Percentiles rank a stretch among this genome's conserved stretches.
phyloP scores from a whole-genome alignment of 1,284 basidiomycete species.

The Thelephora terrestris region DNA sequence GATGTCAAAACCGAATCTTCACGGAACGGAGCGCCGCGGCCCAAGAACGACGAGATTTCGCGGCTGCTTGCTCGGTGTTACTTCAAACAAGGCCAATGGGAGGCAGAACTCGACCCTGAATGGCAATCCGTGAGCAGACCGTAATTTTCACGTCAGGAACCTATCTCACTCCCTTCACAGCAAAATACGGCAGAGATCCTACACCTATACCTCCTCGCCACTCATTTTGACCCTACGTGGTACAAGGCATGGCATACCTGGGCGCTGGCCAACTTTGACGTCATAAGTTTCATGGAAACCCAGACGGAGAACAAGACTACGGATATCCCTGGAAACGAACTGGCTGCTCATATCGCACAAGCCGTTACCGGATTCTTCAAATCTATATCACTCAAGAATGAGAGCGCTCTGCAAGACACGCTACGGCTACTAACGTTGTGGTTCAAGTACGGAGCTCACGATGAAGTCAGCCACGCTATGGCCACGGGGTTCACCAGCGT shows the following conservation, averaged over 20 bases:
- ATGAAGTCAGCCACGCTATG: conserved; percentile 89
- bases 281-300: conserved; percentile 76
- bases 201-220: conserved; percentile 80
- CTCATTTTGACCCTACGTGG: conserved; percentile 89
- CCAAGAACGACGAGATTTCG: conserved; percentile 69
- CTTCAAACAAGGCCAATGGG: conserved; percentile 97
- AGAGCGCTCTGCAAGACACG: conserved; percentile 93
- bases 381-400: conserved; percentile 85
- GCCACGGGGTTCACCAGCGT: conserved; percentile 82
- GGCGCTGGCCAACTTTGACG: conserved; percentile 95
- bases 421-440: conserved; percentile 90
- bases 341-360: conserved; percentile 86
- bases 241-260: conserved; percentile 99
- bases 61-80: conserved; percentile 92
- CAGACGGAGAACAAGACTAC: conserved; percentile 48
- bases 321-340: conserved; percentile 62
- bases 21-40: conserved; percentile 43
- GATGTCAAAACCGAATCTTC: conserved; percentile 62
- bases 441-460: conserved; percentile 96
- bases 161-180: conserved; percentile 27
- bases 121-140: conserved; percentile 60
- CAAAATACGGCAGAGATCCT: conserved; percentile 76
- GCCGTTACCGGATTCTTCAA: conserved; percentile 92
- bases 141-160: background rate
- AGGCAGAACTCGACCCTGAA: conserved; percentile 67